Base-by-base conservation (phyloP, 768 basidiomycete genomes). In the Thelephora ganbajun region DNA sequence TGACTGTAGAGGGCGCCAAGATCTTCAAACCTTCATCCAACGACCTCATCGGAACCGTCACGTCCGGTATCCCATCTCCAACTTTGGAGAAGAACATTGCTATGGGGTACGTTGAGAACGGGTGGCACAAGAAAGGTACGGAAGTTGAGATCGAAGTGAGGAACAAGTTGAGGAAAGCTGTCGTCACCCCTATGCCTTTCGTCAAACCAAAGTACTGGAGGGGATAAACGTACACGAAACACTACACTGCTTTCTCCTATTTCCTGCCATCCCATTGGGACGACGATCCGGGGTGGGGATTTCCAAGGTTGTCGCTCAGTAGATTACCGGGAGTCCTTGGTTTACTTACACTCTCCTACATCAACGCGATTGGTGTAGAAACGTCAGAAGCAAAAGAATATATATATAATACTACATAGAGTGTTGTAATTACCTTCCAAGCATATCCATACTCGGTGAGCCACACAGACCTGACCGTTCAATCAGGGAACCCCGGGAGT, bases 11-110 rank as follows among this genome's bases (percentile, higher is more conserved):
- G 65, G 87, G 88, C 7, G 84, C 86, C 12, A 77, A 77, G 54
- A 79, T 94, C 19, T 76, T 79, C 54, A 67, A 71, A 5, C 73
- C 76, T 0, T 67, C 69, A 12, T 69, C 69, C 14, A 60, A 66
- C 11, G 74, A 84, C 47, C 64, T 66, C 35, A 69, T 92, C 33
- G 85, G 88, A 33, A 60, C 65, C 11, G 76, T 98, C 42, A 99
- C 93, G 0, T 97, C 92, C 0, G 96, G 94, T 42, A 96, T 98
- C 52, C 96, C 96, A 12, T 91, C 91, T 0, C 94, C 93, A 0
- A 83, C 89, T 1, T 69, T 91, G 2, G 78, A 77, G 1, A 81
- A 83, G 61, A 97, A 99, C 63, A 89, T 98, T 55, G 90, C 93
- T 0, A 98, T 98, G 94, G 94, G 80, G 0, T 98, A 98, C 57